Percentiles rank a stretch among this genome's conserved stretches.
Evolutionary conservation across 1,284 basidiomycete species (phyloP).

Genomic region (Volvariella volvacea): DNA sequence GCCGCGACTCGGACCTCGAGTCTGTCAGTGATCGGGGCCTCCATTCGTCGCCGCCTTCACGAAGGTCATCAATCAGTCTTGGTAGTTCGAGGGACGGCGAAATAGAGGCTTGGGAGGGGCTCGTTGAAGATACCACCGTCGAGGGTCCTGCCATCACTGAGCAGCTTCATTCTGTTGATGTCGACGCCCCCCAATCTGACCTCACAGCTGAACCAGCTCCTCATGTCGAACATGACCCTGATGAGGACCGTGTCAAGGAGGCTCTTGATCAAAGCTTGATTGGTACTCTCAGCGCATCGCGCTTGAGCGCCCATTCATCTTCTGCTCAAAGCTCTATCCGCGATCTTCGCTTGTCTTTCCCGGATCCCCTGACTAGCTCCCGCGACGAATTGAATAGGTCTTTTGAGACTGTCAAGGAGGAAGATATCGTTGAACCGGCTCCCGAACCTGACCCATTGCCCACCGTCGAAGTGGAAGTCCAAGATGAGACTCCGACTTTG

Average conservation of each 20-base stretch:
- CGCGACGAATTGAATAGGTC: slow-evolving; percentile 49
- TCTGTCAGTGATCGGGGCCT: slow-evolving; percentile 56
- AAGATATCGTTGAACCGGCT: slow-evolving; percentile 15
- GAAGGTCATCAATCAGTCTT: slow-evolving; percentile 59
- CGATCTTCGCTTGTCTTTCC: slow-evolving; percentile 71
- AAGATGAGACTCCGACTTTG: not conserved
- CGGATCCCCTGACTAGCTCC: slow-evolving; percentile 67
- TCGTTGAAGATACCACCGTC: slow-evolving; percentile 54
- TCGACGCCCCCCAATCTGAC: slow-evolving; percentile 21
- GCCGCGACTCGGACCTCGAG: slow-evolving; percentile 58
- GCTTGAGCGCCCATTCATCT: slow-evolving; percentile 40
- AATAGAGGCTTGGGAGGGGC: slow-evolving; percentile 68
- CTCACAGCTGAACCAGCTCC: slow-evolving; percentile 19
- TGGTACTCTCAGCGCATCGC: slow-evolving; percentile 66
- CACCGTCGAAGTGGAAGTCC: not conserved
- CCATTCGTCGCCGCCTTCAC: slow-evolving; percentile 47
- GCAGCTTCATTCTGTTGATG: slow-evolving; percentile 23
- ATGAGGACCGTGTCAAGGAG: slow-evolving; percentile 63
- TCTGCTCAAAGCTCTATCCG: slow-evolving; percentile 52
- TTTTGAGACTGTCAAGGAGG: slow-evolving; percentile 34
- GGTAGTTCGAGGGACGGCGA: slow-evolving; percentile 60
- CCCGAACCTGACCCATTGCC: slow-evolving; percentile 11
- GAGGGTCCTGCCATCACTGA: slow-evolving; percentile 22
- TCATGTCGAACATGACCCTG: slow-evolving; percentile 23
- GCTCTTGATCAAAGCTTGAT: slow-evolving; percentile 74